phyloP scores from a whole-genome alignment of 2,329 filamentous ascomycete species.

The Stachybotrys elegans region DNA sequence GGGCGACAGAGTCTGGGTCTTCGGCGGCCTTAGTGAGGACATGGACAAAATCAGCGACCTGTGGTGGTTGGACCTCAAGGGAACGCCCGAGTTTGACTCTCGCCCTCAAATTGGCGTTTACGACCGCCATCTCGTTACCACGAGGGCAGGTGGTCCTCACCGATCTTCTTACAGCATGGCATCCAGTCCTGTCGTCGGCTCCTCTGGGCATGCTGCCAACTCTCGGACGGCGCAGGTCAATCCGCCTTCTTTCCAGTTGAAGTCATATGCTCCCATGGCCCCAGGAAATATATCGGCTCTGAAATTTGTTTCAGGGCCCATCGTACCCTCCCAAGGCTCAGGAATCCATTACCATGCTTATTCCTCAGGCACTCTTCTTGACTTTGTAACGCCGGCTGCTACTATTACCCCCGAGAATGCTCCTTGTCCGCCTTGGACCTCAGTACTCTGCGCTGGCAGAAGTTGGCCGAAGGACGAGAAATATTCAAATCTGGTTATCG shows the following conservation, averaged over 20 bases:
- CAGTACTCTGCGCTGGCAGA: conserved; percentile 85
- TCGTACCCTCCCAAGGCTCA: conserved; percentile 81
- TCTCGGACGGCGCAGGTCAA: conserved; percentile 64
- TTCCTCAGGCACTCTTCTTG: conserved; percentile 84
- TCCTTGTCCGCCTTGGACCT: conserved; percentile 87
- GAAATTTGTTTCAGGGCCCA: conserved; percentile 76
- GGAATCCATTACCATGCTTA: conserved; percentile 96
- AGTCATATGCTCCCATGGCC: conserved; percentile 74
- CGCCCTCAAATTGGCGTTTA: conserved; percentile 52
- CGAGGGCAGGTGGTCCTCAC: conserved; percentile 43
- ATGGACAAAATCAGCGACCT: conserved; percentile 97
- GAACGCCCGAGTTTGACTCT: conserved; percentile 77
- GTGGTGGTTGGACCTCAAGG: conserved; percentile 95
- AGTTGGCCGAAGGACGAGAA: conserved; percentile 87
- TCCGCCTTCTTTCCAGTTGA: conserved; percentile 60
- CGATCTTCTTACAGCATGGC: conserved; percentile 47
- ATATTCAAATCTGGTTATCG: conserved; percentile 88
- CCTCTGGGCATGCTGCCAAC: conserved; percentile 63
- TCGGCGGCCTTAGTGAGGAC: conserved; percentile 88
- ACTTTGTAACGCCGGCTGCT: conserved; percentile 88
- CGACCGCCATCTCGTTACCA: conserved; percentile 38
- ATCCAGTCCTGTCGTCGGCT: conserved; percentile 46
- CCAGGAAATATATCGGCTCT: conserved; percentile 86
- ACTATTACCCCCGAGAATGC: conserved; percentile 82
- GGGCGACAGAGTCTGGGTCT: conserved; percentile 89